Base-by-base conservation (phyloP, 2,329 filamentous ascomycete genomes). In the Calonectria pseudoreteaudii region DNA sequence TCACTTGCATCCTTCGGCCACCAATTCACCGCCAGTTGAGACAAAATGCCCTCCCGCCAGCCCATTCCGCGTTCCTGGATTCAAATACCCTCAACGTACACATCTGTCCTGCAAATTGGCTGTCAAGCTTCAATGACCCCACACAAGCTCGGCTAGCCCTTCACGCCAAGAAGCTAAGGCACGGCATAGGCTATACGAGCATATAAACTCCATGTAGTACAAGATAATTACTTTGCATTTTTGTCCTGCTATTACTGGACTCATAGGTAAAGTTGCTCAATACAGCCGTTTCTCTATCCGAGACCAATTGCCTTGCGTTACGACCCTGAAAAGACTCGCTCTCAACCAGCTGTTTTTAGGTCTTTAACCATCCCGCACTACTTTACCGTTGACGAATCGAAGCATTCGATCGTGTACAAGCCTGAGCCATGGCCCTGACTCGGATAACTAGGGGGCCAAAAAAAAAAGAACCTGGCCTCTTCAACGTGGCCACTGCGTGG, bases 231-330 rank as follows among this genome's bases (percentile, higher is more conserved):
- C 50, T 56, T 58, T 44, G 41, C 31, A 60, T 30, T 73, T 66
- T 52, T 30, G 47, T 47, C 38, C 50, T 66, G 38, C 13, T 65
- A 60, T 73, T 58, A 66, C 52, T 31, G 58, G 53, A 64, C 56
- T 52, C 31, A 41, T 73, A 73, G 71, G 71, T 66, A 58, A 73
- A 50, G 64, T 31, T 80, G 73, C 73, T 77, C 68, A 49, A 73
- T 71, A 72, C 74, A 68, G 69, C 70, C 72, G 53, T 72, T 74
- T 71, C 72, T 76, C 72, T 75, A 74, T 53, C 74, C 72, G 69
- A 49, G 38, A 64, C 58, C 34, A 50, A 38, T 68, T 71, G 67
- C 36, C 60, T 66, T 53, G 30, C 66, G 34, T 50, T 16, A 28
- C 28, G 34, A 62, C 44, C 31, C 34, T 52, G 16, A 23, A 31